Percentiles rank a stretch among this genome's conserved stretches.
Conservation (phyloP, 768 basidiomycete species). For the Lanmaoa pseudosensibilis region DNA sequence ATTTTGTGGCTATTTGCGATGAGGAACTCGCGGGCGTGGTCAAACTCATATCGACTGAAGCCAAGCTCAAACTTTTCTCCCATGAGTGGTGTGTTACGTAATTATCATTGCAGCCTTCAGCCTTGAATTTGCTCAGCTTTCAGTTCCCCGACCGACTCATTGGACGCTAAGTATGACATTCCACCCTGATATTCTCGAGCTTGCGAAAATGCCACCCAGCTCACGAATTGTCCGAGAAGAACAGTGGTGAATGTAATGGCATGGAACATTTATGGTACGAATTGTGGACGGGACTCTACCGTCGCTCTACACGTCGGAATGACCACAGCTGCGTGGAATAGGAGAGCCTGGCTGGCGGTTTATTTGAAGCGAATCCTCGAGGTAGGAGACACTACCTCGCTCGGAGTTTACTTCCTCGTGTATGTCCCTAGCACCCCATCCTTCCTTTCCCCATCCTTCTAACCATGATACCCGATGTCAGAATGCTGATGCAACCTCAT, state of each 20-base stretch:
- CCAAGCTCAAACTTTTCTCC: neutral
- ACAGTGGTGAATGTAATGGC: neutral
- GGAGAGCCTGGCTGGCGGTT: neutral
- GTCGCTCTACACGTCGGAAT: neutral
- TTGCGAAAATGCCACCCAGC: neutral
- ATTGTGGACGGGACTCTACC: neutral
- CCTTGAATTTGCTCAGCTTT: no score
- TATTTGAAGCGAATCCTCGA: neutral
- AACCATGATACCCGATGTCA: neutral
- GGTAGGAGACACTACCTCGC: no score
- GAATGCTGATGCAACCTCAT: neutral
- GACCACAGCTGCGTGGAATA: neutral
- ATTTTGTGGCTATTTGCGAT: conserved; percentile 8
- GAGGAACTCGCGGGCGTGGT: neutral
- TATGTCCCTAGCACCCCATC: neutral
- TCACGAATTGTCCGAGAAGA: neutral
- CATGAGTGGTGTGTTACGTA: neutral
- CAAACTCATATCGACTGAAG: conserved; percentile 7
- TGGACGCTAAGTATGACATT: neutral
- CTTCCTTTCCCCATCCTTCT: neutral
- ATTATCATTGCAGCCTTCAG: no score
- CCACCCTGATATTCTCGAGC: neutral
- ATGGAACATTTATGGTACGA: neutral
- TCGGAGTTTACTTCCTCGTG: neutral
- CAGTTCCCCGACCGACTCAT: neutral